These are phyloP conservation scores for Aspergillus baeticus DNA, from an alignment of 495 filamentous ascomycete species.

Conservation along the genomic window DNA sequence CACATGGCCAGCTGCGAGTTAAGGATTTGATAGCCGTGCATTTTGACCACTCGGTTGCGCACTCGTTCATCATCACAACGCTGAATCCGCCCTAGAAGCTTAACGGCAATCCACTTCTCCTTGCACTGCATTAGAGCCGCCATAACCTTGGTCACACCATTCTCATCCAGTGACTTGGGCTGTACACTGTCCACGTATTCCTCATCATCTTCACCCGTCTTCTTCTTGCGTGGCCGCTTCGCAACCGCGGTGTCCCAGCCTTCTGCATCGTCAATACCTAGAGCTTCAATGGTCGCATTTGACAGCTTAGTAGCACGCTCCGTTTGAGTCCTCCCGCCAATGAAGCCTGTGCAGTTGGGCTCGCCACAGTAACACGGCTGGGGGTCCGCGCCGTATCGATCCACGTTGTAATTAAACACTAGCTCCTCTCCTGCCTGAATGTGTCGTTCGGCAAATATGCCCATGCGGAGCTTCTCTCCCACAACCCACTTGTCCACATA, in stretches of 20 bases:
- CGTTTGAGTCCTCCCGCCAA: slow-evolving; percentile 96
- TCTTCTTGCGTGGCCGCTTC: slow-evolving; percentile 90
- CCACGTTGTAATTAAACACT: slow-evolving; percentile 99
- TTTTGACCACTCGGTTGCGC: slow-evolving; percentile 82
- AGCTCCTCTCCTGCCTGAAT: slow-evolving; percentile 91
- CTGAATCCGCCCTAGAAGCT: slow-evolving; percentile 86
- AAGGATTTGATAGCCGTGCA: slow-evolving; percentile 96
- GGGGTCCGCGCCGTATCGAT: slow-evolving; percentile 94
- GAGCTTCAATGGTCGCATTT: slow-evolving; percentile 85
- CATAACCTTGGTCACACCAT: slow-evolving; percentile 96
- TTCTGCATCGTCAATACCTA: slow-evolving; percentile 92
- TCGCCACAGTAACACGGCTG: slow-evolving; percentile 97
- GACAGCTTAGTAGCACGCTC: slow-evolving; percentile 92
- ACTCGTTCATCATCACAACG: slow-evolving; percentile 86
- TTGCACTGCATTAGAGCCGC: slow-evolving; percentile 97
- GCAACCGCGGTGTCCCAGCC: slow-evolving; percentile 87
- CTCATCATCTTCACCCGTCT: slow-evolving; percentile 90
- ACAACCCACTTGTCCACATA: slow-evolving; percentile 99
- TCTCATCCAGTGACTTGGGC: slow-evolving; percentile 79
- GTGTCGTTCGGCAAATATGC: slow-evolving; percentile 89
- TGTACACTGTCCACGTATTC: slow-evolving; percentile 92
- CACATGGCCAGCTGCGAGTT: slow-evolving; percentile 80
- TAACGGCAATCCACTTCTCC: slow-evolving; percentile 99
- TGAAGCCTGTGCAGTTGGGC: slow-evolving; percentile 91
- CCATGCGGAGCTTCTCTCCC: slow-evolving; percentile 97